These are phyloP conservation scores for Lunularia cruciata DNA, from an alignment of 225 moss, liverwort and hornwort genomes.

Conservation along the genomic window DNA sequence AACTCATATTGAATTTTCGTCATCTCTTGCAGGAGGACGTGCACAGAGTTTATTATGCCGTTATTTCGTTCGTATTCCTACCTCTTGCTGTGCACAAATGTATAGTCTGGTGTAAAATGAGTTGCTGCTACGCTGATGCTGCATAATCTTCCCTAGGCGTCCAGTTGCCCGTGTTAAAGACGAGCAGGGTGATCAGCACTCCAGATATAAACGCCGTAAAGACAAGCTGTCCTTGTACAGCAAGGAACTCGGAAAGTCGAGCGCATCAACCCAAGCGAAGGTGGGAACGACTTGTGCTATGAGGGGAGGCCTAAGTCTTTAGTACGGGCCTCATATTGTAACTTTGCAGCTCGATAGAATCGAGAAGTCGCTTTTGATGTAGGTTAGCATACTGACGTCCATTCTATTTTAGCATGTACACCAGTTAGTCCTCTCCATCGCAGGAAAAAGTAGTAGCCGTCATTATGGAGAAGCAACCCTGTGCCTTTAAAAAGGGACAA, in stretches of 20 bases:
- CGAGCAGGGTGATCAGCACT: not conserved
- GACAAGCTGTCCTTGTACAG: not conserved
- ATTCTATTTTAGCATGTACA: not conserved
- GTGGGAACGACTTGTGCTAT: not conserved
- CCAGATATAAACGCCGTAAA: constrained; percentile 8
- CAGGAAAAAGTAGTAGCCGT: not conserved
- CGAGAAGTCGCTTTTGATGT: not conserved
- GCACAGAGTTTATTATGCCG: not conserved
- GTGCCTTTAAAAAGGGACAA: not conserved
- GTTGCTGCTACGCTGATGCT: constrained; percentile 10
- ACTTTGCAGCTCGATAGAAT: not conserved
- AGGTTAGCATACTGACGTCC: not conserved
- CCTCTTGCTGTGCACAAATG: not conserved
- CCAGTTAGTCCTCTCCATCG: not conserved
- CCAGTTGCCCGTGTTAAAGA: not conserved
- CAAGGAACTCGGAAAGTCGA: not conserved
- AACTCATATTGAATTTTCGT: too few relatives aligned
- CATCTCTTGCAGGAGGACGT: not conserved
- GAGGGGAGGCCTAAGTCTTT: not conserved
- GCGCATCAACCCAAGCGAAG: not conserved
- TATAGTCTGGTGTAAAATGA: not conserved
- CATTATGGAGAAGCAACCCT: too few relatives aligned
- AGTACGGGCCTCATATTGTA: not conserved
- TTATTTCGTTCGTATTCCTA: not conserved
- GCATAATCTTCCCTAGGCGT: not conserved